Evolutionary conservation across 305 asterid species (phyloP), one percentile per base, ranked within the genome.

Genomic region (Fraxinus ornus): DNA sequence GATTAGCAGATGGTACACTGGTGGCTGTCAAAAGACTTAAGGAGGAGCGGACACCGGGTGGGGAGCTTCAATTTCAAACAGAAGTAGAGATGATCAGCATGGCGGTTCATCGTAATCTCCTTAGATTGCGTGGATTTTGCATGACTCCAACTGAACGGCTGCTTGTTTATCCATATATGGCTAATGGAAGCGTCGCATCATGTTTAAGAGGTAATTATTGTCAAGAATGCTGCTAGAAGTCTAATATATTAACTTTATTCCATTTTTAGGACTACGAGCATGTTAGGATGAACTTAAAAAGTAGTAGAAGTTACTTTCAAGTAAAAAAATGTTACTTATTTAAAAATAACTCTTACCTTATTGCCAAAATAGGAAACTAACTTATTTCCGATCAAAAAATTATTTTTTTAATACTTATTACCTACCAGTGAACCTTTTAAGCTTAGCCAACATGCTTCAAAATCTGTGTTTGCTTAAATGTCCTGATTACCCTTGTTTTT

Each of bases 1-100:
- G 94, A 35, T 85, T 91, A 6, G 87, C 93, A 0, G 94, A 91
- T 79, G 94, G 94, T 78, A 74, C 94, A 0, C 80, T 91, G 21
- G 94, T 91, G 28, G 94, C 94, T 2, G 93, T 91, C 28, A 91
- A 91, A 86, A 84, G 93, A 76, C 92, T 91, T 32, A 91, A 91
- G 73, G 94, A 91, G 86, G 94, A 88, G 87, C 88, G 94, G 79
- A 91, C 94, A 9, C 92, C 94, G 13, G 93, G 94, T 0, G 94
- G 94, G 21, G 94, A 91, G 91, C 93, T 91, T 22, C 94, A 91
- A 68, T 91, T 91, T 80, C 94, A 90, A 71, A 90, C 94, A 15
- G 94, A 91, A 83, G 92, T 90, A 8, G 94, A 90, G 88, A 89
- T 90, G 92, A 90, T 90, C 26, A 90, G 94, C 78, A 88, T 90